Evolutionary conservation across 1,284 basidiomycete species (phyloP).

Genomic region (Pterula multifida): DNA sequence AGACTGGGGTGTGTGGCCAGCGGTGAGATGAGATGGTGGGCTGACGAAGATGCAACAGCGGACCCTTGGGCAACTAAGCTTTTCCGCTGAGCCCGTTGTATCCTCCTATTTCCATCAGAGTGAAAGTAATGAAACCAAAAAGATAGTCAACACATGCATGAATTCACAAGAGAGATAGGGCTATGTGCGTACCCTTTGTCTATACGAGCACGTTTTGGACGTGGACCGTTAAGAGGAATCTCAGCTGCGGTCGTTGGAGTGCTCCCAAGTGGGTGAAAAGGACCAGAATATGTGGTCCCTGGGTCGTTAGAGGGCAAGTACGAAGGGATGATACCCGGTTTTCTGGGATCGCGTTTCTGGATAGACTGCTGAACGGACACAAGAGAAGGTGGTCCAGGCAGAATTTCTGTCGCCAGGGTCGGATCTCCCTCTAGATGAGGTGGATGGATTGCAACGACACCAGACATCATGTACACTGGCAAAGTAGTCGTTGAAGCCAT

Average conservation of each 20-base stretch:
- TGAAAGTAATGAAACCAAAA: slow-evolving; percentile 9
- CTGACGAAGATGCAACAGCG: slow-evolving; percentile 25
- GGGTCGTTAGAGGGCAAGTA: slow-evolving; percentile 73
- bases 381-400: slow-evolving; percentile 68
- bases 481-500: slow-evolving; percentile 26
- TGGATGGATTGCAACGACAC: slow-evolving; percentile 42
- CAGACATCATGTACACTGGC: slow-evolving; percentile 20
- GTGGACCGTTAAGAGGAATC: slow-evolving; percentile 46
- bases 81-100: background rate
- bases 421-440: slow-evolving; percentile 69
- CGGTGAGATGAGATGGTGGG: slow-evolving; percentile 17
- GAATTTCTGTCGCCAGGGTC: slow-evolving; percentile 68
- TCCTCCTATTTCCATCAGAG: background rate
- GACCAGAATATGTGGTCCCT: slow-evolving; percentile 69
- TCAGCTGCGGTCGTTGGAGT: background rate
- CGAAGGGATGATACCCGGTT: slow-evolving; percentile 38
- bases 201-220: slow-evolving; percentile 57
- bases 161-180: no score
- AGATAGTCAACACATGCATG: slow-evolving; percentile 7
- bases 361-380: slow-evolving; percentile 51
- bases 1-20: slow-evolving; percentile 27
- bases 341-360: slow-evolving; percentile 65
- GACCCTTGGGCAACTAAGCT: slow-evolving; percentile 15
- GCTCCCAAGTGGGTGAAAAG: slow-evolving; percentile 38
- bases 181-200: slow-evolving; percentile 69